Conservation (phyloP, 371 early-diverging fungal species). For the Funneliformis caledonium region DNA sequence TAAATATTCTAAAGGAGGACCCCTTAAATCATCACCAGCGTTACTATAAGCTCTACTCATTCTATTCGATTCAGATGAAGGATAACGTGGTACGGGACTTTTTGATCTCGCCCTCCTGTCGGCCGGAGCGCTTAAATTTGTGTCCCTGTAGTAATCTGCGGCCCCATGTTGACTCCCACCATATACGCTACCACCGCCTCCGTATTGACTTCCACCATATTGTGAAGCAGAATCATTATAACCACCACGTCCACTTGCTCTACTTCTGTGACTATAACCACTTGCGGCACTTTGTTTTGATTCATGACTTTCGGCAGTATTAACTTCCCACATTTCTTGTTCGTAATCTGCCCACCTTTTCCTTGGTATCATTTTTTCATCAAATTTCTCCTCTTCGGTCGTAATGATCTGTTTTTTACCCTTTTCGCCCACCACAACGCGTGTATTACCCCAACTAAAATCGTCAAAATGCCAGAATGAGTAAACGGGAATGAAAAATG, state of each 20-base stretch:
- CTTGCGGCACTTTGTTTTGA: background rate
- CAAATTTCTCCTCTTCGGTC: slow-evolving; percentile 69
- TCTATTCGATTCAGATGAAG: slow-evolving; percentile 16
- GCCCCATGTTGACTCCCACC: slow-evolving; percentile 47
- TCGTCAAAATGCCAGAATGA: slow-evolving; percentile 94
- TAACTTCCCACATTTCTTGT: slow-evolving; percentile 56
- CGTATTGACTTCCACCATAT: slow-evolving; percentile 50
- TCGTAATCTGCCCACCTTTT: slow-evolving; percentile 76
- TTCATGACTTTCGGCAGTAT: slow-evolving; percentile 29
- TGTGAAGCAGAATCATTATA: slow-evolving; percentile 52
- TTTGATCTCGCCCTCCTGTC: slow-evolving; percentile 45
- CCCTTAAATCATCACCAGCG: background rate
- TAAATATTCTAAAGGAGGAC: slow-evolving; percentile 1
- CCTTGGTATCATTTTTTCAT: slow-evolving; percentile 67
- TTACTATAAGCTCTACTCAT: slow-evolving; percentile 9
- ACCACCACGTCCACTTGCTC: slow-evolving; percentile 42
- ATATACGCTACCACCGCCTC: slow-evolving; percentile 44
- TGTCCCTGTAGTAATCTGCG: slow-evolving; percentile 57
- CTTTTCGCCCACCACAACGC: slow-evolving; percentile 73
- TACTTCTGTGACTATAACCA: slow-evolving; percentile 27
- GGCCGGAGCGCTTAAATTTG: slow-evolving; percentile 43
- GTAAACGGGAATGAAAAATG: slow-evolving; percentile 82
- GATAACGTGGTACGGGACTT: slow-evolving; percentile 46
- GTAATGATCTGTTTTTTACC: slow-evolving; percentile 60
- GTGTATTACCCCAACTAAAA: slow-evolving; percentile 87